A percentile compares a stretch with the other conserved stretches of the same genome.
Evolutionary conservation across 2,329 filamentous ascomycete genomes (phyloP).

Genomic region (Colletotrichum sp.): DNA sequence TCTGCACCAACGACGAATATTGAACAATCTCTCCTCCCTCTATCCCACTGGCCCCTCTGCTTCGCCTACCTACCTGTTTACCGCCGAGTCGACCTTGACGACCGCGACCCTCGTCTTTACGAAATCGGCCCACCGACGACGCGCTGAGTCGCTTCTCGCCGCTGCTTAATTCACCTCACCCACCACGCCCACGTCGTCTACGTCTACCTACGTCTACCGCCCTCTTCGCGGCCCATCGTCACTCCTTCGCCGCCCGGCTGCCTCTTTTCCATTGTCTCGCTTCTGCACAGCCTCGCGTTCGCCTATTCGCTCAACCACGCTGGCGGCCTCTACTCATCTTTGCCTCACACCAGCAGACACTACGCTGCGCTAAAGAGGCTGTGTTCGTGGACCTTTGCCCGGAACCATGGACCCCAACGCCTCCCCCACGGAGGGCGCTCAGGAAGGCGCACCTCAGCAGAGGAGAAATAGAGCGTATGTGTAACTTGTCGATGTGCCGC

Average conservation of each 20-base stretch:
- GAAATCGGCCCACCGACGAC: neutral
- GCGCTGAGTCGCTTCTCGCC: neutral
- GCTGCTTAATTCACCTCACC: neutral
- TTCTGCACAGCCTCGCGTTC: constrained; percentile 8
- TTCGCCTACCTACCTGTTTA: neutral
- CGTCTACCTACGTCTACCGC: neutral
- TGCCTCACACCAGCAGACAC: neutral
- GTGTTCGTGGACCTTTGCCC: neutral
- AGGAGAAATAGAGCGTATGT: constrained; percentile 44
- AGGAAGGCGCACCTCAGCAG: constrained; percentile 15
- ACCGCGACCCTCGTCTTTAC: neutral
- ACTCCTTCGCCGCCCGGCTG: constrained; percentile 11
- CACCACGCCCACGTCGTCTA: neutral
- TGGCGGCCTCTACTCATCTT: neutral
- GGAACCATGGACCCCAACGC: constrained; percentile 12
- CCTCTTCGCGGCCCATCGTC: neutral
- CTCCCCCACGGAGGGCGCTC: neutral
- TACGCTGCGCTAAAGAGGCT: constrained; percentile 7
- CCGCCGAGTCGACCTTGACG: neutral
- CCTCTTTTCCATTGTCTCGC: neutral
- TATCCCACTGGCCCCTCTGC: neutral
- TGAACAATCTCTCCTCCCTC: neutral
- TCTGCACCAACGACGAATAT: neutral
- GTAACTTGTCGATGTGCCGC: neutral
- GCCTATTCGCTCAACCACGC: neutral